A percentile compares a stretch with the other conserved stretches of the same genome.
phyloP scores from a whole-genome alignment of 2,329 filamentous ascomycete species.

The Fusarium decemcellulare region DNA sequence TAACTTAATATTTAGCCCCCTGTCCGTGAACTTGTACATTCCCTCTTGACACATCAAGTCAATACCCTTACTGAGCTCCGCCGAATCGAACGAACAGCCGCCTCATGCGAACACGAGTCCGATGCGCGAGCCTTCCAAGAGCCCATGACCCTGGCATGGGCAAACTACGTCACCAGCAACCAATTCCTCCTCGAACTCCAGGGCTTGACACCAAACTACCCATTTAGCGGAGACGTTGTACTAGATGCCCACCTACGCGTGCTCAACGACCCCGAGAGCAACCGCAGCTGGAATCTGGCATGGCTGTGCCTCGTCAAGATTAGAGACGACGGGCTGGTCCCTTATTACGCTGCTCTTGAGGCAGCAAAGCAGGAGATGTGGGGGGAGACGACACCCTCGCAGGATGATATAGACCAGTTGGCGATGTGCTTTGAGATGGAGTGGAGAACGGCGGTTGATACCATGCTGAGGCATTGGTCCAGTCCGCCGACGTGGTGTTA shows the following conservation, averaged over 20 bases:
- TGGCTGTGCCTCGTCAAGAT: slow-evolving; percentile 81
- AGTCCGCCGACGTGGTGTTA: slow-evolving; percentile 68
- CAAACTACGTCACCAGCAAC: slow-evolving; percentile 79
- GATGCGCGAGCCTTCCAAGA: slow-evolving; percentile 70
- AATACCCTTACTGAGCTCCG: slow-evolving; percentile 82
- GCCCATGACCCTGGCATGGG: slow-evolving; percentile 80
- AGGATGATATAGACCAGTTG: slow-evolving; percentile 70
- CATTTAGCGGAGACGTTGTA: slow-evolving; percentile 75
- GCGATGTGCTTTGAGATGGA: slow-evolving; percentile 74
- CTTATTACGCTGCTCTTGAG: slow-evolving; percentile 72
- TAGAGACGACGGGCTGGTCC: slow-evolving; percentile 72
- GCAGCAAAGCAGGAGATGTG: slow-evolving; percentile 78
- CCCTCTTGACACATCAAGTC: slow-evolving; percentile 75
- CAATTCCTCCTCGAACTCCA: slow-evolving; percentile 79
- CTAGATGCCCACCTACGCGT: slow-evolving; percentile 77
- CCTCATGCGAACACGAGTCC: slow-evolving; percentile 69
- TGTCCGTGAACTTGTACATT: slow-evolving; percentile 69
- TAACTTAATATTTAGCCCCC: slow-evolving; percentile 65
- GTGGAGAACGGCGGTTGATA: slow-evolving; percentile 75
- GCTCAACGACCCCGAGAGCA: slow-evolving; percentile 73
- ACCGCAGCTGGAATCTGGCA: slow-evolving; percentile 82
- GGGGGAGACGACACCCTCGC: slow-evolving; percentile 70
- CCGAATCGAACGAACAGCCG: slow-evolving; percentile 77
- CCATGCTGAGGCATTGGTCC: slow-evolving; percentile 79
- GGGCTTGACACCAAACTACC: slow-evolving; percentile 76